Base-by-base conservation (phyloP, 352 stramenopile species). In the Aphanomyces cochlioides region DNA sequence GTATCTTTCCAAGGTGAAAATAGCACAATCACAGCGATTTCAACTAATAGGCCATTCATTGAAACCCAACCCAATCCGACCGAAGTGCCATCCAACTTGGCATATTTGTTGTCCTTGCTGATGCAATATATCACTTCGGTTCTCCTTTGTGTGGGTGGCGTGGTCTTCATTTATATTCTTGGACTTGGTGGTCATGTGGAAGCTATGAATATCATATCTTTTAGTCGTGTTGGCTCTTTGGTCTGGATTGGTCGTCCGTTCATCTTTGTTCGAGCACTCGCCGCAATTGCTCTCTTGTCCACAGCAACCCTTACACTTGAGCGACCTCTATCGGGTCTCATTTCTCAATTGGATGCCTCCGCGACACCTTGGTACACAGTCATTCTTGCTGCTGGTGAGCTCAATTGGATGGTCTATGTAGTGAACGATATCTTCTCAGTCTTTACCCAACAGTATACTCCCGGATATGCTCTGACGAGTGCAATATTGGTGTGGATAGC, bases 221-320 rank as follows among this genome's bases (percentile, higher is more conserved):
- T 70, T 19, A 70, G 48, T 41, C 59, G 59, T n/a, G 59, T 67
- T 3, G 28, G n/a, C 19, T 34, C 43, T n/a, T n/a, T 50, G 43
- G 43, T 50, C 43, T 50, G 43, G 43, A 50, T 50, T 50, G 43
- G 43, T n/a, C 43, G 43, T n/a, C 2, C 43, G 17, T n/a, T 50
- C 10, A 50, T 50, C 17, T 50, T 50, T n/a, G 10, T 50, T 50
- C 43, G 43, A 12, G 43, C 43, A 50, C 43, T 50, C 43, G 10
- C 43, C 10, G 43, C 43, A 12, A n/a, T 50, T n/a, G 10, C 10
- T 50, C 43, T 50, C 43, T 50, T 50, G 2, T 12, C 43, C 17
- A 50, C 43, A 50, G 10, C 43, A 12, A 50, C 43, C 1, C 43
- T 50, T 50, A 12, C 10, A 12, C 17, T 50, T 50, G 17, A 12